phyloP scores from a whole-genome alignment of 2,329 filamentous ascomycete genomes.

The Clarireedia paspali region DNA sequence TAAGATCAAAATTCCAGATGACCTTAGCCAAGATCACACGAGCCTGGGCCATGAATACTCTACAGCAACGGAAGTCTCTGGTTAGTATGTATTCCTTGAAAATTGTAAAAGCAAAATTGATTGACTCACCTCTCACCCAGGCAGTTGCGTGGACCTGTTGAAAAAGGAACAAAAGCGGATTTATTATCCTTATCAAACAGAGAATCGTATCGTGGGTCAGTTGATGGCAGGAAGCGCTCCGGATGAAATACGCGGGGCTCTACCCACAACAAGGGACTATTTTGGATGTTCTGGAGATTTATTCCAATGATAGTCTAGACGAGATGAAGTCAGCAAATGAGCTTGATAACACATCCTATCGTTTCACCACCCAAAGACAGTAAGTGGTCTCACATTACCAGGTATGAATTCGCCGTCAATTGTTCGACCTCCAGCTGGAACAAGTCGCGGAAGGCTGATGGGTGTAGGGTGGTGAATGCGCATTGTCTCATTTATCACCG shows the following conservation, averaged over 20 bases:
- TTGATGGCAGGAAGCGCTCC: background rate
- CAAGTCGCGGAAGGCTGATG: background rate
- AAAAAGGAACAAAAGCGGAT: constrained; percentile 1
- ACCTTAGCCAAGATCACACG: background rate
- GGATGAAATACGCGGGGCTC: constrained; percentile 1
- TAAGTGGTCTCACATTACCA: background rate
- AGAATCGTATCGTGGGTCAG: background rate
- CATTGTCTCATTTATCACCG: constrained; percentile 8
- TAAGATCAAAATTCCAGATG: background rate
- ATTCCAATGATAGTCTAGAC: background rate
- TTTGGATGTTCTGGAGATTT: background rate
- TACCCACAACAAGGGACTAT: background rate
- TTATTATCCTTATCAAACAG: background rate
- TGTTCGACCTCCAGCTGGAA: constrained; percentile 1
- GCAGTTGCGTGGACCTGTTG: background rate
- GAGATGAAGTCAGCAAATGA: background rate
- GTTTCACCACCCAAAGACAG: no score
- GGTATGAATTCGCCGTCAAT: constrained; percentile 8
- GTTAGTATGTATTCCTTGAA: background rate
- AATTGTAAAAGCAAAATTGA: background rate
- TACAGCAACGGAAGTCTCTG: background rate
- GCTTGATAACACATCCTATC: no score
- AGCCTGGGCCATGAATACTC: background rate
- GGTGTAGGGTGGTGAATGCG: constrained; percentile 10
- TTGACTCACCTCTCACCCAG: background rate